These are phyloP conservation scores for Candida glucosophila DNA, from an alignment of 1,139 yeast species.

Conservation along the genomic window DNA sequence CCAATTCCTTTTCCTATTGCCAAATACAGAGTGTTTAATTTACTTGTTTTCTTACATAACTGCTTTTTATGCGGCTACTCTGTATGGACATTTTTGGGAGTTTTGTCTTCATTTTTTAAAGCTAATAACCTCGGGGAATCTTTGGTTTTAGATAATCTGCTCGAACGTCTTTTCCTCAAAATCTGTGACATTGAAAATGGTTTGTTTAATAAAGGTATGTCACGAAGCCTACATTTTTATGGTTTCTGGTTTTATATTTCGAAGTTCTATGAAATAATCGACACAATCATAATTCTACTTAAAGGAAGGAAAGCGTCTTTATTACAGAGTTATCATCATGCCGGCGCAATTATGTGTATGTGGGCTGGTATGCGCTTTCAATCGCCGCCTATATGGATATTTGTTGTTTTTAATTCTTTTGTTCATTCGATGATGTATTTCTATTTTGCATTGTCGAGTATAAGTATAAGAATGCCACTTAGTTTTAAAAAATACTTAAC, in stretches of 20 bases:
- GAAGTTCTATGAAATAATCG: slow-evolving; percentile 67
- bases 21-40: slow-evolving; percentile 37
- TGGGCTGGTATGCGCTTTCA: slow-evolving; percentile 71
- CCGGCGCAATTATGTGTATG: slow-evolving; percentile 81
- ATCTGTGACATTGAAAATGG: slow-evolving; percentile 58
- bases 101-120: slow-evolving; percentile 41
- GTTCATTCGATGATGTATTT: slow-evolving; percentile 73
- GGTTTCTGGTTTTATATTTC: slow-evolving; percentile 67
- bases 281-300: slow-evolving; percentile 57
- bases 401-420: slow-evolving; percentile 71
- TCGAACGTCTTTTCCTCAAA: slow-evolving; percentile 40
- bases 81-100: slow-evolving; percentile 67
- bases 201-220: slow-evolving; percentile 34
- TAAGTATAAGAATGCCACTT: slow-evolving; percentile 52
- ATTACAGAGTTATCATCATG: slow-evolving; percentile 70
- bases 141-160: slow-evolving; percentile 3
- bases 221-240: slow-evolving; percentile 45
- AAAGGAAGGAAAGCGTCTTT: slow-evolving; percentile 65
- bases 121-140: slow-evolving; percentile 1
- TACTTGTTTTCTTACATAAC: slow-evolving; percentile 56
- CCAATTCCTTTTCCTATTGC: slow-evolving; percentile 44
- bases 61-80: slow-evolving; percentile 56
- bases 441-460: slow-evolving; percentile 57
- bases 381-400: slow-evolving; percentile 68
- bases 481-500: slow-evolving; percentile 54